Conservation (phyloP, 495 filamentous ascomycete genomes). For the Chaetomium fimeti region DNA sequence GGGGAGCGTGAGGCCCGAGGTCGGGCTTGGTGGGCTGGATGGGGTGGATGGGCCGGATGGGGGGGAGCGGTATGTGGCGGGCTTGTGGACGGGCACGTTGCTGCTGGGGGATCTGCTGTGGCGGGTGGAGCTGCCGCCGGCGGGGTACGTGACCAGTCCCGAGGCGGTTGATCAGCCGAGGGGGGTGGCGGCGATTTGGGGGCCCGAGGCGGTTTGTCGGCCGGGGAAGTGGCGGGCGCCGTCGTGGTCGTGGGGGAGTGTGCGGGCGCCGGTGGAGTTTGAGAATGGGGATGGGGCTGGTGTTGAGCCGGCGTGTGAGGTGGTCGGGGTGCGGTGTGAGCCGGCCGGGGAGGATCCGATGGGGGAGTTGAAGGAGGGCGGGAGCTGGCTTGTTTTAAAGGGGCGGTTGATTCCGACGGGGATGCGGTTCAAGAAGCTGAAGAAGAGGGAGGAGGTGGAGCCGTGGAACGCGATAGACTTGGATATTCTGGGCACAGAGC, state of each 20-base stretch:
- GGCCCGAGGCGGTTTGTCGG: neutral
- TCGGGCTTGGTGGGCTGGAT: too few species aligned
- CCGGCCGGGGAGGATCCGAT: constrained; percentile 16
- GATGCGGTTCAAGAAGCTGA: constrained; percentile 1
- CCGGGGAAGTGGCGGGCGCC: constrained; percentile 25
- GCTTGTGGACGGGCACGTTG: constrained; percentile 19
- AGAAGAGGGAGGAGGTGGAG: neutral
- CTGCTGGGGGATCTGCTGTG: constrained; percentile 19
- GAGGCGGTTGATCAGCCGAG: neutral
- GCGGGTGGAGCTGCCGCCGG: constrained; percentile 5
- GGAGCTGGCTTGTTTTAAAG: constrained; percentile 10
- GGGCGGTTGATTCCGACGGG: constrained; percentile 14
- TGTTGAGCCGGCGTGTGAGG: constrained; percentile 12
- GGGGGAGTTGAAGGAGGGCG: constrained; percentile 19
- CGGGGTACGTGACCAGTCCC: neutral
- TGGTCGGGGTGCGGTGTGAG: constrained; percentile 14
- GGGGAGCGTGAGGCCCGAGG: neutral
- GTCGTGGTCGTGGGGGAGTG: constrained; percentile 30
- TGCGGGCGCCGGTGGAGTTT: constrained; percentile 18
- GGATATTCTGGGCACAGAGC: constrained; percentile 7
- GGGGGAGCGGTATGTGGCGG: constrained; percentile 15
- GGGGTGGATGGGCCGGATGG: too few species aligned
- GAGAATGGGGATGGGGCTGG: neutral
- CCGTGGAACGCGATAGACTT: constrained; percentile 16
- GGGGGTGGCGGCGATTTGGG: neutral